A percentile compares a stretch with the other conserved stretches of the same genome.
Evolutionary conservation across 2,329 filamentous ascomycete species (phyloP).

Genomic region (Bipolaris sorokiniana): DNA sequence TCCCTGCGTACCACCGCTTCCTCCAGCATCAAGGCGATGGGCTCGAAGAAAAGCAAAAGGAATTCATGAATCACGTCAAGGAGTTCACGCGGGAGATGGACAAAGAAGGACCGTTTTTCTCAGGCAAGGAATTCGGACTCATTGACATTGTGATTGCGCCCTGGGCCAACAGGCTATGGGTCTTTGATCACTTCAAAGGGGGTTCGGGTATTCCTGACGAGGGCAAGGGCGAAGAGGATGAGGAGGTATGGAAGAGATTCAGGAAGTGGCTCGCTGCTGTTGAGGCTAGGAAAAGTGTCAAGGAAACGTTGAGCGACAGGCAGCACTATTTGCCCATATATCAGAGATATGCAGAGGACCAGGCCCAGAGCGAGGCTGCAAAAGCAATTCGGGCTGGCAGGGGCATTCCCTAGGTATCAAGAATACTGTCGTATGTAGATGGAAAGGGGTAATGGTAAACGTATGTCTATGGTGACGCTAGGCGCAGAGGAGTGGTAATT

Average conservation of each 20-base stretch:
- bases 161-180: slow-evolving; percentile 73
- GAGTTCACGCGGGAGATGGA: slow-evolving; percentile 69
- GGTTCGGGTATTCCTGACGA: slow-evolving; percentile 58
- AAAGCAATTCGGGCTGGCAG: slow-evolving; percentile 63
- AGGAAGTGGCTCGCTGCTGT: slow-evolving; percentile 67
- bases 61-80: slow-evolving; percentile 65
- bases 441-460: neutral
- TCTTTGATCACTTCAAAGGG: slow-evolving; percentile 77
- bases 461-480: neutral
- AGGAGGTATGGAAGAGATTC: slow-evolving; percentile 69
- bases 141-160: slow-evolving; percentile 75
- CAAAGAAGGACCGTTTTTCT: slow-evolving; percentile 68
- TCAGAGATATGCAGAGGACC: slow-evolving; percentile 56
- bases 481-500: neutral
- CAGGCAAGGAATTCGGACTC: slow-evolving; percentile 67
- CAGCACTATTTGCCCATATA: slow-evolving; percentile 73
- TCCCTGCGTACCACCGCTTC: slow-evolving; percentile 72
- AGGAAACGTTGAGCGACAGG: slow-evolving; percentile 70
- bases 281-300: slow-evolving; percentile 65
- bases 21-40: slow-evolving; percentile 50
- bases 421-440: neutral
- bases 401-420: slow-evolving; percentile 60
- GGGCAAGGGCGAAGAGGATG: slow-evolving; percentile 60
- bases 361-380: slow-evolving; percentile 55
- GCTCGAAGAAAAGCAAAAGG: slow-evolving; percentile 59